phyloP scores from a whole-genome alignment of 179 eudicot species.

The Spinacia oleracea region DNA sequence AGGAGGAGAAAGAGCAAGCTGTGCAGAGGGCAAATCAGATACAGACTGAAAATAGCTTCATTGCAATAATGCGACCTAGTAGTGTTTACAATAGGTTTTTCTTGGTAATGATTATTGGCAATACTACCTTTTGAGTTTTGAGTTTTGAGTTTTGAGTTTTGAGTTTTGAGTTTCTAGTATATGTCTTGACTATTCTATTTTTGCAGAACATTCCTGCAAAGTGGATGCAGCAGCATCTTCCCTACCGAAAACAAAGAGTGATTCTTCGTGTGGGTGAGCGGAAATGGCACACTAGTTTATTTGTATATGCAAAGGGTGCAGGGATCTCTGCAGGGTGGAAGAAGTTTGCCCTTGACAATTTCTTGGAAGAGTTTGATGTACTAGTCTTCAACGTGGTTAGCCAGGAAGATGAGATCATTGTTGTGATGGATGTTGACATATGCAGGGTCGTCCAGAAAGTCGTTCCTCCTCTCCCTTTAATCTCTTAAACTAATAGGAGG shows the following conservation, averaged over 20 bases:
- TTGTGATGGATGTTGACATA: conserved; percentile 46
- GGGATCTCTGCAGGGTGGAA: conserved; percentile 47
- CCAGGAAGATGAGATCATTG: conserved; percentile 7
- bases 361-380: conserved; percentile 52
- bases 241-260: conserved; percentile 23
- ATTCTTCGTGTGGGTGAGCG: conserved; percentile 41
- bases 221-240: conserved; percentile 39
- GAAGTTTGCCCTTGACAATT: conserved; percentile 43
- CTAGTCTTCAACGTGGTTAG: conserved; percentile 43
- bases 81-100: conserved; percentile 35
- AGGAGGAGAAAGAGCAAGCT: conserved; percentile 27
- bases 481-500: background rate
- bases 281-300: conserved; percentile 32
- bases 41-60: conserved; percentile 26
- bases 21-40: conserved; percentile 28
- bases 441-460: conserved; percentile 44
- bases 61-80: conserved; percentile 32
- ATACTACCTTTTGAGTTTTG: background rate
- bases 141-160: background rate
- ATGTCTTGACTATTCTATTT: background rate
- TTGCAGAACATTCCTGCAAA: conserved; percentile 45
- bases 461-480: conserved; percentile 24
- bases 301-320: background rate
- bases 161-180: background rate
- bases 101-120: conserved; percentile 28